A percentile compares a stretch with the other conserved stretches of the same genome.
Conservation (phyloP, 257 asterid species). For the Parsonsia alboflavescens region DNA sequence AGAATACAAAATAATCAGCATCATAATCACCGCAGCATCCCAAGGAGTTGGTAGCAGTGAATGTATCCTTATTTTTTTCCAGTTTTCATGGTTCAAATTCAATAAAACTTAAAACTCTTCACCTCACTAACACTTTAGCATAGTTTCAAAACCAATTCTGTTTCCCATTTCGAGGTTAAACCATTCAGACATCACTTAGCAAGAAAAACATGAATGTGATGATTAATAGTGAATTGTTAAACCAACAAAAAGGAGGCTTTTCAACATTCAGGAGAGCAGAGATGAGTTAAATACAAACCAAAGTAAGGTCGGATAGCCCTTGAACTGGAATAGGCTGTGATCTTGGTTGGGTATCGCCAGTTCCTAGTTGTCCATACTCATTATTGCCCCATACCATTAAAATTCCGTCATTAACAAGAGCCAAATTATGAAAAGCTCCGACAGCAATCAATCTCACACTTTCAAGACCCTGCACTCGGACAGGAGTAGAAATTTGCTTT, state of each 20-base stretch:
- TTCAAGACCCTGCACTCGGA: conserved; percentile 89
- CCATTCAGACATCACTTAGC: conserved; percentile 2
- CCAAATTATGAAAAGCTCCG: conserved; percentile 97
- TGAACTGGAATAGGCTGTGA: conserved; percentile 93
- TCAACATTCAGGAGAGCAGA: not conserved
- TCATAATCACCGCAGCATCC: not conserved
- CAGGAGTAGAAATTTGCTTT: conserved; percentile 97
- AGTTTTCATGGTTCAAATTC: not conserved
- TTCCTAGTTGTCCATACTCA: conserved; percentile 98
- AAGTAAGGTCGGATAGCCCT: conserved; percentile 67
- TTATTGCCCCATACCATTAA: conserved; percentile 98
- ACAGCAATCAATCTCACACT: conserved; percentile 75
- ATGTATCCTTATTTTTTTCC: not conserved
- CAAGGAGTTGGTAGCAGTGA: not conserved
- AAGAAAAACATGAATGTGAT: conserved; percentile 1
- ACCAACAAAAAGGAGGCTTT: not conserved
- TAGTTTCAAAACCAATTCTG: not conserved
- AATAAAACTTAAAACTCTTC: not conserved
- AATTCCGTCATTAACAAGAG: conserved; percentile 76
- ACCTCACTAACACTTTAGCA: not conserved
- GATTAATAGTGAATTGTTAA: not conserved
- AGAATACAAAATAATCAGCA: not conserved
- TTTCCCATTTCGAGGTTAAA: not conserved
- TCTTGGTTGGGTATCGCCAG: conserved; percentile 98
- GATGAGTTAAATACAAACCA: conserved; percentile 46